A percentile compares a stretch with the other conserved stretches of the same genome.
Evolutionary conservation across 1,139 yeast species (phyloP).

Genomic region (Kurtzmaniella natalensis): DNA sequence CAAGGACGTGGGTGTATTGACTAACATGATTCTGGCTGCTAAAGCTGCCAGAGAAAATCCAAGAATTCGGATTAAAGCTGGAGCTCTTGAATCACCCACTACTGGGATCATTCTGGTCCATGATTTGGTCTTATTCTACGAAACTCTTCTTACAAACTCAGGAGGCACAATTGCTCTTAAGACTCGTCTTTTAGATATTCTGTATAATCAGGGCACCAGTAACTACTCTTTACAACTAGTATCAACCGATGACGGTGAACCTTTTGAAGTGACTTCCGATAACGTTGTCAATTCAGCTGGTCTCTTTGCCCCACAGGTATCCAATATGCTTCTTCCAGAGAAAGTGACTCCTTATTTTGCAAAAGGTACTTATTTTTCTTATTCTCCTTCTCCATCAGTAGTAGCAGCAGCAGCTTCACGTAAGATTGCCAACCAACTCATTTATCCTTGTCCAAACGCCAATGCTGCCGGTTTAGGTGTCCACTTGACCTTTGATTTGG

Average conservation of each 20-base stretch:
- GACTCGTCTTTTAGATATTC: slow-evolving; percentile 50
- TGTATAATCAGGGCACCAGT: slow-evolving; percentile 15
- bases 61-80: slow-evolving; percentile 55
- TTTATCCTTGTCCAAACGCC: slow-evolving; percentile 79
- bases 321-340: slow-evolving; percentile 66
- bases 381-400: slow-evolving; percentile 37
- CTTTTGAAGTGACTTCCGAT: slow-evolving; percentile 47
- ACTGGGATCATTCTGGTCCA: slow-evolving; percentile 87
- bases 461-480: slow-evolving; percentile 79
- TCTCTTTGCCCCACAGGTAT: slow-evolving; percentile 60
- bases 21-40: slow-evolving; percentile 46
- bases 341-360: slow-evolving; percentile 67
- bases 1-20: slow-evolving; percentile 52
- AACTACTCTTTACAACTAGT: slow-evolving; percentile 26
- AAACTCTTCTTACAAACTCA: slow-evolving; percentile 45
- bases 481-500: slow-evolving; percentile 79
- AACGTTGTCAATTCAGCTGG: slow-evolving; percentile 78
- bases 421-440: slow-evolving; percentile 34
- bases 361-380: slow-evolving; percentile 77
- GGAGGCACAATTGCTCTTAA: slow-evolving; percentile 66
- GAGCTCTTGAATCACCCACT: slow-evolving; percentile 71
- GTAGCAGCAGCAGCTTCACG: slow-evolving; percentile 25
- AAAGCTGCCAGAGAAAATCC: slow-evolving; percentile 55
- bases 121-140: slow-evolving; percentile 58
- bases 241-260: slow-evolving; percentile 30